Conservation (phyloP, 2,329 filamentous ascomycete species). For the Beauveria pseudobassiana region DNA sequence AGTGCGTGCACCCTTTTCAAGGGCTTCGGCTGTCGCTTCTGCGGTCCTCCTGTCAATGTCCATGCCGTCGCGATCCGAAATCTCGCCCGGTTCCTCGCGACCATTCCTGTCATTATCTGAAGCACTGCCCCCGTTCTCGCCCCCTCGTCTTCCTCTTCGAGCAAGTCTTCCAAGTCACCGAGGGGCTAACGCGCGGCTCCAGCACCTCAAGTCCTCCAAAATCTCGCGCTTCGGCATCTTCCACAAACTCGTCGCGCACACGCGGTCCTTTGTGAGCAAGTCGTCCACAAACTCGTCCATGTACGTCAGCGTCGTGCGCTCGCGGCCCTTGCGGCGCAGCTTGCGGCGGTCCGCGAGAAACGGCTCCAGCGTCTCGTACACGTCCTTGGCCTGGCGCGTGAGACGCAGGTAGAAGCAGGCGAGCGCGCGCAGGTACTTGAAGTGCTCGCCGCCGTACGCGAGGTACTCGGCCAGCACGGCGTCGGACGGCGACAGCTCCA, state of each 20-base stretch:
- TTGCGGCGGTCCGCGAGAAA: slow-evolving; percentile 78
- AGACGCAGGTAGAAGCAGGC: slow-evolving; percentile 91
- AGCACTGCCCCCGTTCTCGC: slow-evolving; percentile 32
- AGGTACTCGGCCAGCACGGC: slow-evolving; percentile 77
- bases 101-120: slow-evolving; percentile 17
- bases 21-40: slow-evolving; percentile 16
- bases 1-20: slow-evolving; percentile 1
- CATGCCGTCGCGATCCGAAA: slow-evolving; percentile 29
- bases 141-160: slow-evolving; percentile 51
- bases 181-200: slow-evolving; percentile 77
- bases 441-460: slow-evolving; percentile 63
- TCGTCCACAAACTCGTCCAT: slow-evolving; percentile 95
- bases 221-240: slow-evolving; percentile 78
- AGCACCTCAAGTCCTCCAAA: slow-evolving; percentile 80
- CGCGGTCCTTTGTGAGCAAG: slow-evolving; percentile 75
- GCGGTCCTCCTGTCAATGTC: slow-evolving; percentile 29
- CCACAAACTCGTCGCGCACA: slow-evolving; percentile 87
- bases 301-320: slow-evolving; percentile 67
- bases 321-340: slow-evolving; percentile 66
- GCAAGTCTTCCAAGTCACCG: slow-evolving; percentile 66
- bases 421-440: slow-evolving; percentile 83
- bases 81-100: slow-evolving; percentile 34
- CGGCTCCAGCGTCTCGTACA: slow-evolving; percentile 75
- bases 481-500: slow-evolving; percentile 77
- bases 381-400: slow-evolving; percentile 72